phyloP scores from a whole-genome alignment of 441 rosid species.

The Adansonia grandidieri region DNA sequence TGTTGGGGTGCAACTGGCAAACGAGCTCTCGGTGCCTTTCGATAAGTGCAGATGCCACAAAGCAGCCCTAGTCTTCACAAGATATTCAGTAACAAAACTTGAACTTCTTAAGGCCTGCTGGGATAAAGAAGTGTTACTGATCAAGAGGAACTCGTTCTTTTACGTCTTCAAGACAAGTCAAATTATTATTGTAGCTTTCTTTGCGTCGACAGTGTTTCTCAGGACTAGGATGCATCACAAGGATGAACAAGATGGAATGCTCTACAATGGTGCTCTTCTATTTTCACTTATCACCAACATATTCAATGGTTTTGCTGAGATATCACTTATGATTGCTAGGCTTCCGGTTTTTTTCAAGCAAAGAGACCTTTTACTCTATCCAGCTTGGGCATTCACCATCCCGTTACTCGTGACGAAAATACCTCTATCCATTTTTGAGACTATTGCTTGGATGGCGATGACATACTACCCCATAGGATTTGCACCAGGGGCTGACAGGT shows the following conservation, averaged over 20 bases:
- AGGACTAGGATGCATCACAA: conserved; percentile 55
- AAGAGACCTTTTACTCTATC: conserved; percentile 78
- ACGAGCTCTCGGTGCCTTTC: conserved; percentile 63
- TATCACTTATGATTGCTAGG: conserved; percentile 57
- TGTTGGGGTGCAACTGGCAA: conserved; percentile 53
- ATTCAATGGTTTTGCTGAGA: conserved; percentile 86
- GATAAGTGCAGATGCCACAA: conserved; percentile 60
- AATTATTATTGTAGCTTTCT: conserved; percentile 55
- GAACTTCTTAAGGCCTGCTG: conserved; percentile 75
- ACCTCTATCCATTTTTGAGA: conserved; percentile 68
- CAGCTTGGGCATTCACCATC: conserved; percentile 79
- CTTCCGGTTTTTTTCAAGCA: conserved; percentile 94
- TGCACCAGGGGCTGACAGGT: conserved; percentile 83
- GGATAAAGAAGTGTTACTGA: conserved; percentile 79
- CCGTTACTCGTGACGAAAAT: conserved; percentile 62
- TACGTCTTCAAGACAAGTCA: conserved; percentile 69
- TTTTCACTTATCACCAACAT: conserved; percentile 61
- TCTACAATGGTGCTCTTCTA: conserved; percentile 64
- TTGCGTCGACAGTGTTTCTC: conserved; percentile 63
- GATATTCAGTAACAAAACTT: conserved; percentile 53
- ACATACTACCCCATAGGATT: conserved; percentile 75
- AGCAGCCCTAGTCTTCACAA: conserved; percentile 71
- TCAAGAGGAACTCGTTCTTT: conserved; percentile 67
- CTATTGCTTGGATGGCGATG: conserved; percentile 59
- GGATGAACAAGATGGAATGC: conserved; percentile 55